A percentile compares a stretch with the other conserved stretches of the same genome.
These are phyloP conservation scores for Anthostomella pinea DNA, from an alignment of 2,329 filamentous ascomycete species.

Conservation along the genomic window DNA sequence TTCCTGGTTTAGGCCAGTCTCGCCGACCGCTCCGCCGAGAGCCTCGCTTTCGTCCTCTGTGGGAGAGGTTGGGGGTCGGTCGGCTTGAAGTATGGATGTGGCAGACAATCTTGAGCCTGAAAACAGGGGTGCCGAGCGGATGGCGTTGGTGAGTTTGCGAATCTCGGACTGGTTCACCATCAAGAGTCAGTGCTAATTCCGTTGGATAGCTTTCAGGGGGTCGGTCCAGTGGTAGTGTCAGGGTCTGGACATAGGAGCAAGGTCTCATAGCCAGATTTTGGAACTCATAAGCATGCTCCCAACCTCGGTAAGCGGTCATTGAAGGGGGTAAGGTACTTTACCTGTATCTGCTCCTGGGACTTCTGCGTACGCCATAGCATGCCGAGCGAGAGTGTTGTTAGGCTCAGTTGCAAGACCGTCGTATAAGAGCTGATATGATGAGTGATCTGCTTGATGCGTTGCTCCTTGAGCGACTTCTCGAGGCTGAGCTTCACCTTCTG, in stretches of 20 bases:
- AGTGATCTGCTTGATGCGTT: constrained; percentile 20
- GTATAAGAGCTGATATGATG: constrained; percentile 26
- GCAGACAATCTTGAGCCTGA: background rate
- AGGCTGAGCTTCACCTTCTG: constrained; percentile 20
- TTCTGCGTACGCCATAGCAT: constrained; percentile 21
- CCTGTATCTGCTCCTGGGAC: constrained; percentile 28
- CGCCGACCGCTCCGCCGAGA: too few species aligned
- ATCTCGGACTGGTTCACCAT: too few species aligned
- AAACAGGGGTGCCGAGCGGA: constrained; percentile 18
- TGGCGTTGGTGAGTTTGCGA: constrained; percentile 22
- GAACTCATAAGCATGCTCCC: too few species aligned
- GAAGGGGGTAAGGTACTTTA: too few species aligned
- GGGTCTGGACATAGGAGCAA: too few species aligned
- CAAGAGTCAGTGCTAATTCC: too few species aligned
- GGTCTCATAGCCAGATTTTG: too few species aligned
- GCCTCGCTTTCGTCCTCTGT: constrained; percentile 12
- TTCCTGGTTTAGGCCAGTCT: constrained; percentile 17
- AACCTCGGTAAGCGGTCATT: too few species aligned
- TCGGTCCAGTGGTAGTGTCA: too few species aligned
- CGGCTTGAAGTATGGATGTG: background rate
- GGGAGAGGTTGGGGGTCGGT: constrained; percentile 1
- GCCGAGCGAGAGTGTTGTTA: constrained; percentile 27
- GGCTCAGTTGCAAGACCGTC: constrained; percentile 26
- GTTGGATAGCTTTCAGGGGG: too few species aligned
- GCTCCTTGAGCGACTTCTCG: constrained; percentile 18